Base-by-base conservation (phyloP, 2,329 filamentous ascomycete species). In the Thyridium curvatum region DNA sequence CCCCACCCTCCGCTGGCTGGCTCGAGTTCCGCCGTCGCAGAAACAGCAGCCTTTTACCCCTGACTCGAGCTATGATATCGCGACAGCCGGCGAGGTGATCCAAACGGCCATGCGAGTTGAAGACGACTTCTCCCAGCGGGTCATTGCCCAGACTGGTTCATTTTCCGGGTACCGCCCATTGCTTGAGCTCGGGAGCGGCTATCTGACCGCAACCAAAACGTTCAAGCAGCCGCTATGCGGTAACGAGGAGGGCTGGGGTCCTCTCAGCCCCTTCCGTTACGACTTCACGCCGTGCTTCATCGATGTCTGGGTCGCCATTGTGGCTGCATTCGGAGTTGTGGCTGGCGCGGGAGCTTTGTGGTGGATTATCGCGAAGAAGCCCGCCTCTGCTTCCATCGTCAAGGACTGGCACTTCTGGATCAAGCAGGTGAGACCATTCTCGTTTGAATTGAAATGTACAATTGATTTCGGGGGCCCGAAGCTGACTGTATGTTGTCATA, bases 201-300 rank as follows among this genome's bases (percentile, higher is more conserved):
- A 86, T 61, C 73, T 87, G 44, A 71, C 61, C 43, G 64, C 71
- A n/a, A 61, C 64, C 21, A 51, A 59, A 40, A 44, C 60, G 21
- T 67, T 69, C 54, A 65, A 66, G 48, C 85, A 94, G 59, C 80
- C 86, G 41, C 70, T 96, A 61, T 97, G 91, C 66, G 79, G 84
- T 60, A 93, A 95, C 64, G 70, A 73, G 39, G 91, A 97, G 64
- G 94, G 93, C 54, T 98, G 93, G 93, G 94, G 94, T 1, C 93
- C 93, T 16, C 59, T 98, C 58, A 96, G 89, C 63, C 81, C 82
- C 29, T 72, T 81, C 49, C 77, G 91, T 60, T 96, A 88, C 63
- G 93, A 98, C 66, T 89, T 98, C 54, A 97, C 93, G 13, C 91
- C 93, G 31, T 98, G 93, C 69, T 98, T 98, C 58, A 81, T 97